Conservation (phyloP, 257 asterid genomes). For the Solanum megistacrolobum region DNA sequence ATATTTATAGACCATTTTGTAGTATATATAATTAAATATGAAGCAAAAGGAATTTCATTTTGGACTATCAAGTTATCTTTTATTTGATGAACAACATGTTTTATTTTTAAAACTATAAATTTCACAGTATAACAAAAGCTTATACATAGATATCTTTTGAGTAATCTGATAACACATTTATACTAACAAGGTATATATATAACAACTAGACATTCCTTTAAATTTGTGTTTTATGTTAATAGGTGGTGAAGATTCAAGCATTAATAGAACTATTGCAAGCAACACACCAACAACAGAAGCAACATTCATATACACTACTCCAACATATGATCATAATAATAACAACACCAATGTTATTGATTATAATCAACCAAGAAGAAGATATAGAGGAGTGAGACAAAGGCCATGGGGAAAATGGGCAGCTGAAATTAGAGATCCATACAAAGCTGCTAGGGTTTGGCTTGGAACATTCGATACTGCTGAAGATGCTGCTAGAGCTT, state of each 20-base stretch:
- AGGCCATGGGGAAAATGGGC: conserved; percentile 72
- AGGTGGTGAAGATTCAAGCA: conserved; percentile 14
- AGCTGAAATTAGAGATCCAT: conserved; percentile 52
- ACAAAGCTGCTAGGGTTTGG: conserved; percentile 46
- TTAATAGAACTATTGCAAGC: not conserved
- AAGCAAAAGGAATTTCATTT: not conserved
- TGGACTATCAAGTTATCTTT: not conserved
- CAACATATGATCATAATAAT: conserved; percentile 14
- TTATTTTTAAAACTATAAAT: too few relatives aligned
- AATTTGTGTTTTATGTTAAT: not conserved
- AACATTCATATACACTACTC: conserved; percentile 21
- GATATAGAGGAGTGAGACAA: conserved; percentile 44
- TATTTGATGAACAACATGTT: not conserved
- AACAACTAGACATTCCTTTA: not conserved
- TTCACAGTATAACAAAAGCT: not conserved
- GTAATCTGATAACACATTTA: too few relatives aligned
- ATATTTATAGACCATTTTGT: not conserved
- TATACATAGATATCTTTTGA: not conserved
- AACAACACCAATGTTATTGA: conserved; percentile 5
- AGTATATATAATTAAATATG: not conserved
- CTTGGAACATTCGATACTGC: conserved; percentile 44
- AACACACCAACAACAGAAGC: conserved; percentile 18
- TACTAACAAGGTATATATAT: too few relatives aligned
- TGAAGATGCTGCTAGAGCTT: conserved; percentile 47
- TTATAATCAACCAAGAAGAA: conserved; percentile 7